Evolutionary conservation across 2,329 filamentous ascomycete genomes (phyloP), one percentile per base, ranked within the genome.

Genomic region (Tothia fuscella): DNA sequence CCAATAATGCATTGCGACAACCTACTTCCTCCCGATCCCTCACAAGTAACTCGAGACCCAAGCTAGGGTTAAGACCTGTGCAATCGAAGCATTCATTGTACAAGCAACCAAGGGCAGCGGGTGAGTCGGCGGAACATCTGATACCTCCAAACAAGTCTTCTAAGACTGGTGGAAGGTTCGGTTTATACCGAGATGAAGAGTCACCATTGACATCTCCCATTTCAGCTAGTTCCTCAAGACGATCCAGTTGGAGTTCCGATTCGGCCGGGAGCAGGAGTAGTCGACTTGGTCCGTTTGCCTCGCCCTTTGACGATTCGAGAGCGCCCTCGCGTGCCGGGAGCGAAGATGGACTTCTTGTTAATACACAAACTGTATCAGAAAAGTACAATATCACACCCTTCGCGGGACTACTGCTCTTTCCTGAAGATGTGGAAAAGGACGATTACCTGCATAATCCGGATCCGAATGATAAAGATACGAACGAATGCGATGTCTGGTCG

Each of bases 301-400:
- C 67, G 40, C 75, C 74, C 0, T 79, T 77, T 49, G 71, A 74
- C 45, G 75, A 80, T 47, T 76, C 73, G 4, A 63, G 69, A 48
- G 66, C 70, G 10, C 70, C 71, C 2, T 80, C 76, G 38, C 62
- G 72, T 46, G 65, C 71, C 16, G 74, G 68, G n/a, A 80, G 75
- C 51, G 75, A 81, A 34, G 72, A 78, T 16, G 66, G 70, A 51
- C 61, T 33, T 9, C 39, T 25, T 14, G 17, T 82, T 41, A 83
- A 81, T 52, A 83, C 78, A 0, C 78, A 83, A 60, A 82, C 79
- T 1, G 79, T 83, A 3, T 76, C 76, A 13, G 76, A 82, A 53
- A 83, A 83, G 57, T 83, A 79, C 58, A 82, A 81, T 53, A 82
- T 84, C 41, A 66, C 74, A 55, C 78, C 80, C 1, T 78, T 76